Evolutionary conservation across 116 monocot species (phyloP).

Genomic region (Phalaenopsis hybrid): DNA sequence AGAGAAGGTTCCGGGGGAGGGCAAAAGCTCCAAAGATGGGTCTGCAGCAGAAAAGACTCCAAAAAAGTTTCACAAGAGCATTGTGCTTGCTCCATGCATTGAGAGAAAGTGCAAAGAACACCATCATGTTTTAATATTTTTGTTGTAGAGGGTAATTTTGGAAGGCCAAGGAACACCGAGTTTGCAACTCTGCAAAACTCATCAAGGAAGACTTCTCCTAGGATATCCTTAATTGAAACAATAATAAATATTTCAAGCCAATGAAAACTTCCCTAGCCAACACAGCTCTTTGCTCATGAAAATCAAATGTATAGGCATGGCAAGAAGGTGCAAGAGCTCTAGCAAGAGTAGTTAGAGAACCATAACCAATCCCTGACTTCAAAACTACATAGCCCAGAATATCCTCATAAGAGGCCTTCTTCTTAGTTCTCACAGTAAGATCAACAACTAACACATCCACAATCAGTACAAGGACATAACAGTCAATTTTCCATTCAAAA

Average conservation of each 20-base stretch:
- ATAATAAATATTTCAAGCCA: constrained; percentile 61
- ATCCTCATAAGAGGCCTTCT: not conserved
- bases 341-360: constrained; percentile 89
- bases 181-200: constrained; percentile 54
- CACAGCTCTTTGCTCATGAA: constrained; percentile 81
- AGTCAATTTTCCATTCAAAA: no score
- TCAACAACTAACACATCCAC: no score
- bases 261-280: constrained; percentile 89
- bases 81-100: constrained; percentile 99
- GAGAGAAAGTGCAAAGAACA: constrained; percentile 90
- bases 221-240: constrained; percentile 75
- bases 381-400: constrained; percentile 83
- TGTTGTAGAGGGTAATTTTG: constrained; percentile 69
- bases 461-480: no score
- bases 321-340: constrained; percentile 79
- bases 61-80: constrained; percentile 53
- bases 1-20: no score
- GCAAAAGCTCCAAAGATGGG: no score
- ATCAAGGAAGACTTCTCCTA: constrained; percentile 88
- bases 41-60: no score
- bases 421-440: no score
- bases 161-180: constrained; percentile 91
- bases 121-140: constrained; percentile 82
- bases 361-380: constrained; percentile 90
- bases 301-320: constrained; percentile 82